Evolutionary conservation across 2,329 filamentous ascomycete genomes (phyloP), one percentile per base, ranked within the genome.

Genomic region (Xylaria sp.): DNA sequence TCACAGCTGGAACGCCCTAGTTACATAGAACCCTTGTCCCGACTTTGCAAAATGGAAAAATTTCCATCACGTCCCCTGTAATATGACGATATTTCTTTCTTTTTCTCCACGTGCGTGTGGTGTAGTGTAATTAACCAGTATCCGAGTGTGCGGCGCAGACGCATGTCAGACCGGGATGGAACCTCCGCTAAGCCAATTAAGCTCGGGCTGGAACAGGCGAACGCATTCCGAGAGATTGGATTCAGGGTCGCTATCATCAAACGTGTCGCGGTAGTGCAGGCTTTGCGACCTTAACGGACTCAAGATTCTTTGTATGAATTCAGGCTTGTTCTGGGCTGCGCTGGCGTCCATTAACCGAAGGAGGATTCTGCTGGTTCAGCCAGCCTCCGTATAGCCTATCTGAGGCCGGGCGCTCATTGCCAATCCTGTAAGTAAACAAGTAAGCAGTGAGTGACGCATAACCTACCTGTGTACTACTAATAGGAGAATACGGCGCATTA

Each of bases 121-220:
- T 15, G 39, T 18, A n/a, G 15, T 46, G 13, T 46, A 18, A 46
- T 46, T 46, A 46, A n/a, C 57, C 15, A 57, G 59, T 54, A 54
- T 54, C 65, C 60, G 48, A 68, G 46, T 39, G 9, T 59, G 44
- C 55, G 68, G 64, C 41, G 51, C 55, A 55, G 64, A 58, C 48
- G 59, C 68, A 63, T 67, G 55, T 60, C 54, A 66, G 67, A 70
- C 64, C 50, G 59, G 68, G 64, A 69, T 69, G 63, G 39, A 50
- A 32, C 46, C 52, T 39, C 60, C 59, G 55, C 65, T 34, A 67
- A 63, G 52, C 52, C 52, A 55, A 55, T 55, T 13, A 55, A 34
- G 41, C 32, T 25, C n/a, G 25, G 52, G 58, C 51, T 25, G 32
- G 18, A 12, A 34, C 41, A 44, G 10, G 13, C 34, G 18, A 39